Conservation (phyloP, 2,329 filamentous ascomycete species). For the Mollisia scopiformis region DNA sequence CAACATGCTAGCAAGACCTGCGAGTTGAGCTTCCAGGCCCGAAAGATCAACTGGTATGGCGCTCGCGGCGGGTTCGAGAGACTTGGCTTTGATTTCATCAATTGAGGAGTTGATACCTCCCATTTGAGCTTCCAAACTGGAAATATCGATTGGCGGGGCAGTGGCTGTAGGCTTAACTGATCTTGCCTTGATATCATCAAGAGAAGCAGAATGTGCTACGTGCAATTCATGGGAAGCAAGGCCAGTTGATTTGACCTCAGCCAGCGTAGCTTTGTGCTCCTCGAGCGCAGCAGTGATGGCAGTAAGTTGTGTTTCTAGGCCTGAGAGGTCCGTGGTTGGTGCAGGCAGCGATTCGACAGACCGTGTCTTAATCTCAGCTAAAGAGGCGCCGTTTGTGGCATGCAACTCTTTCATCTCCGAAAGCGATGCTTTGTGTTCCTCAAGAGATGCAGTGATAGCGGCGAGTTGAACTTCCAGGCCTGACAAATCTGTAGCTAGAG, state of each 20-base stretch:
- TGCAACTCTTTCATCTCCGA: slow-evolving; percentile 1
- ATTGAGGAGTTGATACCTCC: slow-evolving; percentile 11
- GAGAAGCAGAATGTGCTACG: not conserved
- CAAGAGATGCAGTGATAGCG: slow-evolving; percentile 1
- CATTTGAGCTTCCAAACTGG: slow-evolving; percentile 7
- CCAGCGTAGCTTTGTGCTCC: slow-evolving; percentile 15
- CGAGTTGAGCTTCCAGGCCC: slow-evolving; percentile 19
- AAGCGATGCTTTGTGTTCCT: slow-evolving; percentile 1
- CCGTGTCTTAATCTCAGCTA: slow-evolving; percentile 24
- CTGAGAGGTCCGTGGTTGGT: not conserved
- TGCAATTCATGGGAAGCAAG: slow-evolving; percentile 10
- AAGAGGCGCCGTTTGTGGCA: not conserved
- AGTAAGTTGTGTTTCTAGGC: slow-evolving; percentile 7
- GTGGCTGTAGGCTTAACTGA: slow-evolving; percentile 7
- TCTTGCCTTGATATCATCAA: slow-evolving; percentile 25
- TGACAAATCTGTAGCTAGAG: not conserved
- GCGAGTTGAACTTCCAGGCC: slow-evolving; percentile 2
- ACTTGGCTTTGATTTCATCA: slow-evolving; percentile 14
- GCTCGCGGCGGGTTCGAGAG: slow-evolving; percentile 5
- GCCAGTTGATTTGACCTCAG: slow-evolving; percentile 18
- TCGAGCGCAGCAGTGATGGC: slow-evolving; percentile 4
- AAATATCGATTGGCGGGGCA: not conserved
- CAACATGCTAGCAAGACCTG: slow-evolving; percentile 16
- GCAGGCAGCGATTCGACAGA: slow-evolving; percentile 5
- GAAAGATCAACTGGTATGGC: slow-evolving; percentile 1